phyloP scores from a whole-genome alignment of 352 stramenopile genomes.

The Phytophthora foliorum region DNA sequence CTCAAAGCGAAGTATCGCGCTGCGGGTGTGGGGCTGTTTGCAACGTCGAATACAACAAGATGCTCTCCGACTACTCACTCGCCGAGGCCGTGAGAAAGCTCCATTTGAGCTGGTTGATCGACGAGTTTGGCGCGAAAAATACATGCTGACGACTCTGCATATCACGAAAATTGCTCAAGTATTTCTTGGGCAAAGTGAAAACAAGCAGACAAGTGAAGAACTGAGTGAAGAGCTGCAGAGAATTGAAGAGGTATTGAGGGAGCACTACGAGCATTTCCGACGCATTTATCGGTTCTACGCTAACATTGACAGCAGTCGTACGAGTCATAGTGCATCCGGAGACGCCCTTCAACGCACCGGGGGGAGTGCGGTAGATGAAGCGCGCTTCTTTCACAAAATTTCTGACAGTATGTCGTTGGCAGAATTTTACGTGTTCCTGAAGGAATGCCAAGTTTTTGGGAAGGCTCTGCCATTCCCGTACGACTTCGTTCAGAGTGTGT shows the following conservation, averaged over 20 bases:
- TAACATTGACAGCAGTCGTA: constrained; percentile 47
- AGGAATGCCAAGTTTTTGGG: constrained; percentile 76
- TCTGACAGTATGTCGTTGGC: constrained; percentile 69
- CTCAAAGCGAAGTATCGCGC: constrained; percentile 56
- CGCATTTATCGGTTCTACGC: constrained; percentile 70
- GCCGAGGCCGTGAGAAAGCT: constrained; percentile 46
- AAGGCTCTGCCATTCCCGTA: constrained; percentile 62
- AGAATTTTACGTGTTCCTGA: constrained; percentile 74
- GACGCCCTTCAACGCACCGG: constrained; percentile 8
- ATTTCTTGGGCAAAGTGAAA: constrained; percentile 26
- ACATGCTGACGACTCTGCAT: constrained; percentile 68
- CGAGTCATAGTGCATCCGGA: background rate
- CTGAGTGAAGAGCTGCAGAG: constrained; percentile 43
- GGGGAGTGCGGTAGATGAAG: constrained; percentile 43
- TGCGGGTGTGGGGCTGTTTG: constrained; percentile 65
- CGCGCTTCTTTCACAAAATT: constrained; percentile 75
- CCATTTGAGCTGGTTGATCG: constrained; percentile 64
- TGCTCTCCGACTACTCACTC: constrained; percentile 52
- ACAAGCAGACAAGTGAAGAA: constrained; percentile 23
- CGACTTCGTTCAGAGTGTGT: constrained; percentile 60
- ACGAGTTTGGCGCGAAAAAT: constrained; percentile 62
- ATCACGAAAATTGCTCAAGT: constrained; percentile 44
- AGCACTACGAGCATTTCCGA: constrained; percentile 55
- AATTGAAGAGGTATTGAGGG: constrained; percentile 51
- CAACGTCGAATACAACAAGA: constrained; percentile 71